These are phyloP conservation scores for Claviceps lovelessii DNA, from an alignment of 2,329 filamentous ascomycete species.

Conservation along the genomic window DNA sequence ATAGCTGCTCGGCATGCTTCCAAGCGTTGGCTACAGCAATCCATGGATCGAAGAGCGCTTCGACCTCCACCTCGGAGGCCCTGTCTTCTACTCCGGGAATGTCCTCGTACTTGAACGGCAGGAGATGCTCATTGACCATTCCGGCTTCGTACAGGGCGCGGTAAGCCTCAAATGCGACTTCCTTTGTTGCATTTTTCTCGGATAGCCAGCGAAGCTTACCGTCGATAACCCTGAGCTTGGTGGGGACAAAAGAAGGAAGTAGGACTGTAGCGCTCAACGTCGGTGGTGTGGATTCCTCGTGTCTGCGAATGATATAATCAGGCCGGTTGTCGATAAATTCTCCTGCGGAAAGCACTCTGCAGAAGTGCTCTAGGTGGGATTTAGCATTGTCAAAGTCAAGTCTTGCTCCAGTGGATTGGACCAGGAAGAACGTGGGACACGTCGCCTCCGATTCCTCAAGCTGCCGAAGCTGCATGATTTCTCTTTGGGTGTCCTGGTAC, in stretches of 20 bases:
- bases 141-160: conserved; percentile 52
- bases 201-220: conserved; percentile 44
- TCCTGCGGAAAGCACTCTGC: conserved; percentile 40
- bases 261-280: conserved; percentile 45
- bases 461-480: conserved; percentile 28
- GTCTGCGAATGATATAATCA: conserved; percentile 45
- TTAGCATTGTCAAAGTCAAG: conserved; percentile 62
- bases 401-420: conserved; percentile 39
- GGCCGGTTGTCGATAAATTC: conserved; percentile 52
- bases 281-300: conserved; percentile 13
- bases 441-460: conserved; percentile 30
- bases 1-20: conserved; percentile 13
- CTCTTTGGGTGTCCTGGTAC: conserved; percentile 51
- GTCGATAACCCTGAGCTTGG: conserved; percentile 13
- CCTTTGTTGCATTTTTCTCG: conserved; percentile 59
- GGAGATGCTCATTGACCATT: conserved; percentile 61
- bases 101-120: conserved; percentile 44
- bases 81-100: conserved; percentile 24
- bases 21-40: conserved; percentile 27
- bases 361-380: conserved; percentile 72
- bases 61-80: conserved; percentile 20
- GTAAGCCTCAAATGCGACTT: conserved; percentile 75
- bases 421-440: conserved; percentile 16
- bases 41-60: conserved; percentile 34
- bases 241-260: conserved; percentile 57